Evolutionary conservation across 2,329 filamentous ascomycete species (phyloP), one percentile per base, ranked within the genome.

Genomic region (Trichoderma oligosporum): DNA sequence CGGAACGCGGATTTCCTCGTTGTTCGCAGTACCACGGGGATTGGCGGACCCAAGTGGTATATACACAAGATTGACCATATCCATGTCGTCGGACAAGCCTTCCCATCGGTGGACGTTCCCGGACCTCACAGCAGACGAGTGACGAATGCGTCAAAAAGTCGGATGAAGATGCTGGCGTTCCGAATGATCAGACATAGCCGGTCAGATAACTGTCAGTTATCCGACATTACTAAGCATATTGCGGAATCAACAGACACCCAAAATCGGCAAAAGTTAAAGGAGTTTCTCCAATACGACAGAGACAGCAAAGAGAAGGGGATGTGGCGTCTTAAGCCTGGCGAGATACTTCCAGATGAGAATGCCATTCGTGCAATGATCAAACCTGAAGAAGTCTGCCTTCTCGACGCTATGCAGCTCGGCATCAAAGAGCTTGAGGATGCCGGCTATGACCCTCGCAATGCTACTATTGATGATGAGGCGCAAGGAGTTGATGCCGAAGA

Each of bases 361-460:
- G 83, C 83, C 2, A 87, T 97, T 60, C 87, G 93, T 38, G 80
- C 84, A 22, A 91, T 95, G 86, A 91, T 99, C 64, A 93, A 92
- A 62, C 93, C 94, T 0, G 94, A 99, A 71, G 93, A 97, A 67
- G 89, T 97, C 1, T 97, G 91, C 71, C 74, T 97, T 42, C 84
- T 97, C 27, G 93, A 99, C 69, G 89, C 93, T 0, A 99, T 97
- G 93, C 91, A 97, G 71, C 88, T 97, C 36, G 94, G 94, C 42
- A 86, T 91, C 61, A 91, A 95, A 68, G 88, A 96, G 70, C 83
- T 99, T 27, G 85, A 89, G 61, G 94, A 97, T 71, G 89, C 94
- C 18, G 94, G 94, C 8, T 96, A 93, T 70, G 89, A 89, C 60
- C 77, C 79, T 45, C 83, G 76, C 66, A 82, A 84, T 69, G 75